A percentile compares a stretch with the other conserved stretches of the same genome.
Evolutionary conservation across 2,329 filamentous ascomycete genomes (phyloP).

Genomic region (Apiospora malaysiana): DNA sequence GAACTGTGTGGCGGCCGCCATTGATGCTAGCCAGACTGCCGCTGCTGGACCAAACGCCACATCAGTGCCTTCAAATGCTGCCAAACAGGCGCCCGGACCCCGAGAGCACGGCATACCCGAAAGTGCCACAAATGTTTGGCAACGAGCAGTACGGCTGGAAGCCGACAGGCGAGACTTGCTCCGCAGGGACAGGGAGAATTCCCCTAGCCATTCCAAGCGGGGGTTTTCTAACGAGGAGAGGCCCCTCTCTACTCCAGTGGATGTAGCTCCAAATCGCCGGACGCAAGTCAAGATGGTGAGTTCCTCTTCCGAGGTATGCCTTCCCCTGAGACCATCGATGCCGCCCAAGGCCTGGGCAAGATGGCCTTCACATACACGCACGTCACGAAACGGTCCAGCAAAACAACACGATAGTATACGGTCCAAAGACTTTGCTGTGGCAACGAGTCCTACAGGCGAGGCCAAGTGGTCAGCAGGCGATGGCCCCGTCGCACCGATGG

Average conservation of each 20-base stretch:
- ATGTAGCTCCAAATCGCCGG: background rate
- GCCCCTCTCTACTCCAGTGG: background rate
- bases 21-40: constrained; percentile 17
- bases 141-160: constrained; percentile 26
- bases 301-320: background rate
- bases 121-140: constrained; percentile 26
- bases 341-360: constrained; percentile 41
- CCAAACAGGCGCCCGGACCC: background rate
- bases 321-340: constrained; percentile 24
- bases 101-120: constrained; percentile 15
- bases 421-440: constrained; percentile 34
- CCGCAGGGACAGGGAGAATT: background rate
- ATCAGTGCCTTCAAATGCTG: background rate
- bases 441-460: constrained; percentile 19
- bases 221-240: background rate
- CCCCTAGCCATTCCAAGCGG: background rate
- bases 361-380: constrained; percentile 41
- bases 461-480: constrained; percentile 20
- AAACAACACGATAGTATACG: constrained; percentile 34
- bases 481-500: background rate
- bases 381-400: constrained; percentile 36
- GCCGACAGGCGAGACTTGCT: constrained; percentile 22
- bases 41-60: constrained; percentile 11
- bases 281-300: background rate
- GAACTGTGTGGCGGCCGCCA: constrained; percentile 22